Conservation (phyloP, 495 filamentous ascomycete genomes). For the Penicillium cataractarum region DNA sequence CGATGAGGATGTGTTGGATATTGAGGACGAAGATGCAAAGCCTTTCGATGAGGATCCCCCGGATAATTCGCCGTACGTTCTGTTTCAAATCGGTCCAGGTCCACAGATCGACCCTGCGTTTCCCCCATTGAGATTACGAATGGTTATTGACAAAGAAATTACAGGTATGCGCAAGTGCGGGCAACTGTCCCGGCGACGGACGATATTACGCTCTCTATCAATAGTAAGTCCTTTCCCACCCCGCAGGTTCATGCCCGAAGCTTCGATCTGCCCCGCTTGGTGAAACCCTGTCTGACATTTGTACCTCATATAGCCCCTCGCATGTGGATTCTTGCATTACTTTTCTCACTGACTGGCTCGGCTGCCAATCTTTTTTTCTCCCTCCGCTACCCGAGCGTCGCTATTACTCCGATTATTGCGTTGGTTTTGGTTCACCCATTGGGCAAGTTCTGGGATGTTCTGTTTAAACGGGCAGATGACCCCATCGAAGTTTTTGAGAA, state of each 20-base stretch:
- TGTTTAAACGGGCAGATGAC: constrained; percentile 65
- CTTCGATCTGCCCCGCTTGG: neutral
- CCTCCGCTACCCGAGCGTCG: constrained; percentile 85
- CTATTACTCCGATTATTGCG: constrained; percentile 83
- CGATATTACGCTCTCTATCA: constrained; percentile 73
- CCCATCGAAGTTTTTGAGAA: constrained; percentile 55
- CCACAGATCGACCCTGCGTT: neutral
- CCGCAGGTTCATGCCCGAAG: neutral
- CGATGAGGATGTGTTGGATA: constrained; percentile 28
- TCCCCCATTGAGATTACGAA: neutral
- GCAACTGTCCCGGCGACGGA: constrained; percentile 77
- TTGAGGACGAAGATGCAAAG: constrained; percentile 33
- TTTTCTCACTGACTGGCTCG: constrained; percentile 80
- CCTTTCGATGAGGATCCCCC: constrained; percentile 33
- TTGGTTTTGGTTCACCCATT: constrained; percentile 80
- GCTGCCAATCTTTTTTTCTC: constrained; percentile 82
- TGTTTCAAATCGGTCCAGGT: neutral
- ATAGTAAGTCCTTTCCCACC: constrained; percentile 45
- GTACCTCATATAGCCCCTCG: constrained; percentile 58
- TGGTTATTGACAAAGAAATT: neutral
- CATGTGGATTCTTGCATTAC: constrained; percentile 78
- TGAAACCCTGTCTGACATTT: neutral
- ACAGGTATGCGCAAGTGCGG: constrained; percentile 67
- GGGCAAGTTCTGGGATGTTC: constrained; percentile 74
- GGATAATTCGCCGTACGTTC: constrained; percentile 34